Evolutionary conservation across 2,329 filamentous ascomycete genomes (phyloP), one percentile per base, ranked within the genome.

Genomic region (Seiridium unicorne): DNA sequence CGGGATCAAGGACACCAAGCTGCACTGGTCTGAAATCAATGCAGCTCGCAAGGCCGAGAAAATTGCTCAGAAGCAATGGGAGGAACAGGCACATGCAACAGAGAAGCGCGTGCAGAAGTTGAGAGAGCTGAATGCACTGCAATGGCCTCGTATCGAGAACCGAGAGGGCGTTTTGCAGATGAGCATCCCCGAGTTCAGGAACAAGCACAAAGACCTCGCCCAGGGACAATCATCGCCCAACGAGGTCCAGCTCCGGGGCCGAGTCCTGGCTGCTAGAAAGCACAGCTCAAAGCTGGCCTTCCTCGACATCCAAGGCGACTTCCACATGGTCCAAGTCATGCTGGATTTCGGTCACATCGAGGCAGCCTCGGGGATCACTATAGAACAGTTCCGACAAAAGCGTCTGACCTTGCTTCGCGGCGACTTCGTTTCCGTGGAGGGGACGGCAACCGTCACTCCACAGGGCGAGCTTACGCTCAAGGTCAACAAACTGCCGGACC

Each of bases 261-360:
- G 70, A 36, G 59, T 73, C 65, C 68, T 69, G 71, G 65, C 67
- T 46, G 48, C 69, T 35, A 69, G 69, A 57, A 68, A 66, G 9
- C 59, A 63, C 31, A 89, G 93, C 65, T 88, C 86, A 67, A 92
- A 90, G 75, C 86, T 99, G 67, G 81, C 92, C 64, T 99, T 99
- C 74, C 74, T 97, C 65, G 90, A 95, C 75, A 78, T 98, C 55
- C 81, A 87, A 66, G 87, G 92, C 72, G 87, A 92, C 70, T 89
- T 88, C 60, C 77, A 86, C 66, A 85, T 83, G 64, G 75, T 96
- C 40, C 95, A 99, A 76, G 83, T 89, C 62, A 87, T 96, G 78
- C 83, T 90, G 73, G 90, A 91, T 74, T 81, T 88, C 66, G 80
- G 81, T 61, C 84, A 81, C 44, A 51, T 58, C 34, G 9, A 49